These are phyloP conservation scores for Elsinoe perseae DNA, from an alignment of 2,329 filamentous ascomycete genomes.

Conservation along the genomic window DNA sequence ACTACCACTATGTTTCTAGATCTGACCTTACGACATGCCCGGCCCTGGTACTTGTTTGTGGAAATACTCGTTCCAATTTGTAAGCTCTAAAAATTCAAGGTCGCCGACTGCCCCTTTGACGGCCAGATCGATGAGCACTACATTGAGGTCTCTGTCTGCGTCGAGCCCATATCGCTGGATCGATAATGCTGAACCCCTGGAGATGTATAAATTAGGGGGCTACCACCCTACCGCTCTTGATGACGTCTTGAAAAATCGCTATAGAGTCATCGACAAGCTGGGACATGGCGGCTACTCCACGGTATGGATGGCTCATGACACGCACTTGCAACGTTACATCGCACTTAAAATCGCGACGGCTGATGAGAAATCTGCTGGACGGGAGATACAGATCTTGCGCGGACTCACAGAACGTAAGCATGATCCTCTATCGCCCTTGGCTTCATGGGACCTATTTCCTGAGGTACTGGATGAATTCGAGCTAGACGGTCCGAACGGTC, in stretches of 20 bases:
- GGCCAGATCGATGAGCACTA: background rate
- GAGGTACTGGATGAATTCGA: background rate
- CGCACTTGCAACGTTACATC: background rate
- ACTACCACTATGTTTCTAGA: too few relatives aligned
- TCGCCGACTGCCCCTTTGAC: background rate
- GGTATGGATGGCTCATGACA: conserved; percentile 2
- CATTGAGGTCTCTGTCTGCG: background rate
- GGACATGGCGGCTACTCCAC: conserved; percentile 5
- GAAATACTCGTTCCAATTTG: too few relatives aligned
- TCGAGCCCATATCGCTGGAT: background rate
- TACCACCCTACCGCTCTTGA: conserved; percentile 4
- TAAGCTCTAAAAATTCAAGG: too few relatives aligned
- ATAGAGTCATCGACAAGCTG: conserved; percentile 6
- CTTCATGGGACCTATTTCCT: background rate
- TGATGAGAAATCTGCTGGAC: conserved; percentile 20
- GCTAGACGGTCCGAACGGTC: background rate
- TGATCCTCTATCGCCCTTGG: background rate
- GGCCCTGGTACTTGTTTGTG: too few relatives aligned
- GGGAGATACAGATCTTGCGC: background rate
- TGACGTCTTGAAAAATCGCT: background rate
- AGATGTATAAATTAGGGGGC: background rate
- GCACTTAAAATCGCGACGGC: background rate
- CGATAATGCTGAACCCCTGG: background rate
- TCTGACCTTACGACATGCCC: too few relatives aligned
- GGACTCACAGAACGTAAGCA: background rate